Percentiles rank a stretch among this genome's conserved stretches.
Evolutionary conservation across 2,329 filamentous ascomycete genomes (phyloP).

Genomic region (Zalaria sp.): DNA sequence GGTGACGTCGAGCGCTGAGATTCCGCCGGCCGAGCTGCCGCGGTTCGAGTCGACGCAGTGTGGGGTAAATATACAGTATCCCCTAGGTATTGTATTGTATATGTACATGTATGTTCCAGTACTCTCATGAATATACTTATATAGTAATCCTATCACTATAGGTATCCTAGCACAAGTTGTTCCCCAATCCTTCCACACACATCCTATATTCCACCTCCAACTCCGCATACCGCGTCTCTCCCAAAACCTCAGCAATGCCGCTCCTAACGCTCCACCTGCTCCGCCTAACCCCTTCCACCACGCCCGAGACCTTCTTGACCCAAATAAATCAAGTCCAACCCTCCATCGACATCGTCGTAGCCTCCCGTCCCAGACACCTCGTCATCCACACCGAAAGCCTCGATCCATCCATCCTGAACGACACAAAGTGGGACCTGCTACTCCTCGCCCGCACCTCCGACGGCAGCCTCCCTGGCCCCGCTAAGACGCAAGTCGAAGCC

Average conservation of each 20-base stretch:
- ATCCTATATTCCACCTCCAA: no score
- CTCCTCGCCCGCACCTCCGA: constrained; percentile 24
- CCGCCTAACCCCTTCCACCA: constrained; percentile 19
- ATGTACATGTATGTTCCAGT: no score
- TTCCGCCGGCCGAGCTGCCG: no score
- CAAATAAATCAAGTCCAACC: constrained; percentile 17
- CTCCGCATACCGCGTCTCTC: no score
- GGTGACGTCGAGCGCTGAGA: no score
- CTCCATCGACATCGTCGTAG: constrained; percentile 25
- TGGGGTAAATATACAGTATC: no score
- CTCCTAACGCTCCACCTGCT: constrained; percentile 34
- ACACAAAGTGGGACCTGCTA: constrained; percentile 33
- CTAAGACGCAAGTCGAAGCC: constrained; percentile 11
- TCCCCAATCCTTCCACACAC: no score
- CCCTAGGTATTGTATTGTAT: no score
- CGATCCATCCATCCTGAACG: constrained; percentile 27
- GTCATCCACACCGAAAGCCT: constrained; percentile 32
- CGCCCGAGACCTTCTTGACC: constrained; percentile 25
- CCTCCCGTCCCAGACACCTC: constrained; percentile 32
- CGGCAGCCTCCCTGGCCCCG: constrained; percentile 9
- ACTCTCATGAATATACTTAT: no score
- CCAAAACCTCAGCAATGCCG: constrained; percentile 24
- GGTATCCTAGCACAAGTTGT: no score
- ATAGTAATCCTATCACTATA: no score
- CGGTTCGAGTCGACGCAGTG: no score